These are phyloP conservation scores for Didymella segeticola DNA, from an alignment of 2,329 filamentous ascomycete species.

Conservation along the genomic window DNA sequence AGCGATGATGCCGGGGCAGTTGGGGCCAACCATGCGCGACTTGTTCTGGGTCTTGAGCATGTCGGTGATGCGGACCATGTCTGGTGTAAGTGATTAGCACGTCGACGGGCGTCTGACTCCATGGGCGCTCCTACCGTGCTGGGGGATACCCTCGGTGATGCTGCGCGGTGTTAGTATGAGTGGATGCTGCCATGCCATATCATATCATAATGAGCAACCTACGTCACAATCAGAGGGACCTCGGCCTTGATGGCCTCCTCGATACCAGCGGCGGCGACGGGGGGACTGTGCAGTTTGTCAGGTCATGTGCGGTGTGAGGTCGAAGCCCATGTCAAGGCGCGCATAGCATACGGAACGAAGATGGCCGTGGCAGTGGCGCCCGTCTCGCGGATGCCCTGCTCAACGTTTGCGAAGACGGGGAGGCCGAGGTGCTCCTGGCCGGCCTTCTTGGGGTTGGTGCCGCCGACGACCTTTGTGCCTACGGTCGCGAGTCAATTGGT, in stretches of 20 bases:
- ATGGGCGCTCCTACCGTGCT: conserved; percentile 73
- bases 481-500: conserved; percentile 37
- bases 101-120: not conserved
- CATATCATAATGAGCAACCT: too few relatives aligned
- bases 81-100: conserved; percentile 55
- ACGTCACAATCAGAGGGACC: conserved; percentile 92
- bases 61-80: conserved; percentile 99
- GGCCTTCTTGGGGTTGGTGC: conserved; percentile 99
- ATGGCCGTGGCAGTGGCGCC: conserved; percentile 91
- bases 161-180: conserved; percentile 48
- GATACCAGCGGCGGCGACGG: conserved; percentile 90
- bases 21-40: conserved; percentile 94
- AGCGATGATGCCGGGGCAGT: conserved; percentile 97
- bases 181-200: conserved; percentile 9
- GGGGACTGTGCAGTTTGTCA: conserved; percentile 69
- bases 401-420: conserved; percentile 90
- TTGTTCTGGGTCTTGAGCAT: conserved; percentile 98
- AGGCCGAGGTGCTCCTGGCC: conserved; percentile 86
- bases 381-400: conserved; percentile 86
- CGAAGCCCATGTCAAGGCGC: too few relatives aligned
- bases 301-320: conserved; percentile 5
- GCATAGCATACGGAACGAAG: conserved; percentile 92
- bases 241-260: conserved; percentile 95
- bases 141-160: conserved; percentile 97
- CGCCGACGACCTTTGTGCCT: conserved; percentile 97